These are phyloP conservation scores for Leersia perrieri DNA, from an alignment of 176 grass and related monocot genomes.

Conservation along the genomic window DNA sequence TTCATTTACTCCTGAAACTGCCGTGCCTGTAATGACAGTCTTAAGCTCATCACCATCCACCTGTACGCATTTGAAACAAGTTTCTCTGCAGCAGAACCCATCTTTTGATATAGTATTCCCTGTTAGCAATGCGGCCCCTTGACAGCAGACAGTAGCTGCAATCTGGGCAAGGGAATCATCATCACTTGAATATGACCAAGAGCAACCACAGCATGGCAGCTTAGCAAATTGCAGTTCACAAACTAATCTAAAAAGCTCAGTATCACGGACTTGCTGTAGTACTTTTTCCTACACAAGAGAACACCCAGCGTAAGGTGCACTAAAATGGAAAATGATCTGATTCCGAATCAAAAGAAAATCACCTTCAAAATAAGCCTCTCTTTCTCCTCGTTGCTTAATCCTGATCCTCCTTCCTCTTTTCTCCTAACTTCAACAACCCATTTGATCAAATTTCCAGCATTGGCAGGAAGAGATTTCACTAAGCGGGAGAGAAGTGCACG, in stretches of 20 bases:
- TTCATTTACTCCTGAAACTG: constrained; percentile 45
- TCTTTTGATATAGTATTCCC: constrained; percentile 33
- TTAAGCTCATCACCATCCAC: constrained; percentile 37
- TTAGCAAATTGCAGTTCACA: constrained; percentile 46
- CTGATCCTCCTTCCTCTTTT: constrained; percentile 57
- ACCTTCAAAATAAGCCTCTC: constrained; percentile 63
- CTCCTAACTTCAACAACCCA: constrained; percentile 86
- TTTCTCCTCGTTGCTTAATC: constrained; percentile 70
- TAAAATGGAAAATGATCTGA: not conserved
- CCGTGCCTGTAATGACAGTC: constrained; percentile 45
- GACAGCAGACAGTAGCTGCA: constrained; percentile 64
- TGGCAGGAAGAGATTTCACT: constrained; percentile 56
- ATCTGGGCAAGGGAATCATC: constrained; percentile 36
- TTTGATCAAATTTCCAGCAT: constrained; percentile 81
- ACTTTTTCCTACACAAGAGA: constrained; percentile 66
- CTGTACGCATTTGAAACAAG: constrained; percentile 47
- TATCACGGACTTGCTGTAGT: constrained; percentile 63
- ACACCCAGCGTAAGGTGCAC: not conserved
- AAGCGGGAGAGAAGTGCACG: constrained; percentile 49
- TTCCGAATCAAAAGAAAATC: not conserved
- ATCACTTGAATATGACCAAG: constrained; percentile 25
- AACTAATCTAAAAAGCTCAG: constrained; percentile 54
- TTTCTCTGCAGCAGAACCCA: constrained; percentile 63
- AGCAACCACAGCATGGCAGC: constrained; percentile 27
- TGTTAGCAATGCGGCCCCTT: constrained; percentile 62